phyloP scores from a whole-genome alignment of 768 basidiomycete genomes.

The Kockovaella imperatae region DNA sequence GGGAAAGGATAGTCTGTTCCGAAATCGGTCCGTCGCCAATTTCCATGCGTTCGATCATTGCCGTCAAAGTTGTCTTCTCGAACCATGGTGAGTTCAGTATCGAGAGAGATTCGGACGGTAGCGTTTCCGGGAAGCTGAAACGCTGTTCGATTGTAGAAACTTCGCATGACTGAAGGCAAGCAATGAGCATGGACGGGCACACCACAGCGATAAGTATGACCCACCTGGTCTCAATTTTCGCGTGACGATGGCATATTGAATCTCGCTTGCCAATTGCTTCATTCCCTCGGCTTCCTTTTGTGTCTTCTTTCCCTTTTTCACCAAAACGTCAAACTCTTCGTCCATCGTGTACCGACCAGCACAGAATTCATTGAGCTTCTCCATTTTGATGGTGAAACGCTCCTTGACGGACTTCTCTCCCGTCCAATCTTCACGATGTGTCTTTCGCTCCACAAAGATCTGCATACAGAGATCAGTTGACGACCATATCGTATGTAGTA shows the following conservation, averaged over 20 bases:
- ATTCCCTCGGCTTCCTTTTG: slow-evolving; percentile 84
- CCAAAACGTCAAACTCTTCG: slow-evolving; percentile 76
- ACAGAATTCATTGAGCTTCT: slow-evolving; percentile 83
- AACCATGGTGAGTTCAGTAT: slow-evolving; percentile 88
- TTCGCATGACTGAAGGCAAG: slow-evolving; percentile 65
- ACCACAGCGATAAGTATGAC: slow-evolving; percentile 30
- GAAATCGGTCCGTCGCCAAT: slow-evolving; percentile 92
- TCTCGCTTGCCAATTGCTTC: slow-evolving; percentile 94
- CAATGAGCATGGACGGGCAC: not conserved
- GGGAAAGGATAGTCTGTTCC: slow-evolving; percentile 88
- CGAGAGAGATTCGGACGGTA: slow-evolving; percentile 95
- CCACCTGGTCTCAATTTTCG: slow-evolving; percentile 73
- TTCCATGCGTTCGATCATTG: slow-evolving; percentile 61
- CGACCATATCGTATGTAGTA: too few species aligned
- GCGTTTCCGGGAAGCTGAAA: slow-evolving; percentile 98
- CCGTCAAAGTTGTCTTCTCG: slow-evolving; percentile 98
- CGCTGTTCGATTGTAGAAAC: slow-evolving; percentile 97
- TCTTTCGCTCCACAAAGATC: slow-evolving; percentile 51
- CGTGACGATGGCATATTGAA: slow-evolving; percentile 81
- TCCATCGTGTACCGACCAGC: slow-evolving; percentile 88
- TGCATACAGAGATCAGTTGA: too few species aligned
- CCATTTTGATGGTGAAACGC: slow-evolving; percentile 89
- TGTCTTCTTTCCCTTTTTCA: slow-evolving; percentile 83
- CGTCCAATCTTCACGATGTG: slow-evolving; percentile 94
- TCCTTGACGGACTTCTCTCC: slow-evolving; percentile 98